Base-by-base conservation (phyloP, 345 rosid genomes). In the Anastatica hierochuntica region DNA sequence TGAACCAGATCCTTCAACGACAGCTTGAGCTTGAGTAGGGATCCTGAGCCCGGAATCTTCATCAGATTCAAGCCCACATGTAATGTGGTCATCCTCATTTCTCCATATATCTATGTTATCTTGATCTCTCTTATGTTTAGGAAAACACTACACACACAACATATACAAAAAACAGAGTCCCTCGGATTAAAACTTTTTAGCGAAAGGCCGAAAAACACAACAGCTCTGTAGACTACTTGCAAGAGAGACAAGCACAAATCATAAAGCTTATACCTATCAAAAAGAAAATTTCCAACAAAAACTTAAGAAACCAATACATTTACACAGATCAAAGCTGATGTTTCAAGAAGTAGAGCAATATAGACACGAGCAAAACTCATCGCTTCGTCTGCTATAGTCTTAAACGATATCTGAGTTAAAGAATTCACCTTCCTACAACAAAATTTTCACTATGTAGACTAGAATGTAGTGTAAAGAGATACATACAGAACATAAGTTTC, bases 1-100 rank as follows among this genome's bases (percentile, higher is more conserved):
- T 39, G 80, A 33, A 60, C 82, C 77, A 26, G 95, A 66, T 61
- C 98, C 95, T 77, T 90, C 96, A 48, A 84, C 92, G 33, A 82
- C 11, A 16, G 89, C 74, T 62, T 87, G 95, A 14, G 72, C 79
- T 66, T 84, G 98, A 10, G 74, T 82, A 7, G 95, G 96, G 61
- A 84, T 78, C 56, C 68, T 73, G 39, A 49, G 58, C 46, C 82
- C 84, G 1, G 50, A 48, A 57, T 81, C 88, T 67, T 83, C 98
- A 70, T 78, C 72, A 0, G 89, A 73, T 66, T 83, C 70, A 49
- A 82, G 76, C 65, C 68, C 71, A 70, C 65, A 49, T 20, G 67
- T 50, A 10, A 59, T 60, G 38, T 43, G 51, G 48, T 71, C 92
- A 58, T 76, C 87, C 59, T 73, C 64, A 15, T 44, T 34, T 62